A percentile compares a stretch with the other conserved stretches of the same genome.
phyloP scores from a whole-genome alignment of 495 filamentous ascomycete species.

The Penicillium soppii region DNA sequence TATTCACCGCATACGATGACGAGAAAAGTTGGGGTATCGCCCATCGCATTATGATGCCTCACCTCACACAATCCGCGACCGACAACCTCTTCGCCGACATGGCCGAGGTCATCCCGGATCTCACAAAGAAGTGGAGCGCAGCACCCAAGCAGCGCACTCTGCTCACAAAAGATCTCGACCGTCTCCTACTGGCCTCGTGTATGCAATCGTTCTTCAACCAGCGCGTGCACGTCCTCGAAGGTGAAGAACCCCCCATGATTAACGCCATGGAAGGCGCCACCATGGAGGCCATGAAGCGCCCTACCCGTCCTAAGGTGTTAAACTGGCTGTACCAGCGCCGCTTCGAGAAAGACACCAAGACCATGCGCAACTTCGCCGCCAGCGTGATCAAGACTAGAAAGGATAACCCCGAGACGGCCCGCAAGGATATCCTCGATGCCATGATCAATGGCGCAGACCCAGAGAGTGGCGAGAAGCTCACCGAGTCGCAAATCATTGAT shows the following conservation, averaged over 20 bases:
- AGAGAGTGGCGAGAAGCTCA: conserved; percentile 62
- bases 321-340: conserved; percentile 42
- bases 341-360: conserved; percentile 53
- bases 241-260: conserved; percentile 31
- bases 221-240: conserved; percentile 30
- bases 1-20: conserved; percentile 67
- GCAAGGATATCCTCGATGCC: conserved; percentile 65
- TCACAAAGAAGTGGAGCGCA: conserved; percentile 26
- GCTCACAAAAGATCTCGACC: conserved; percentile 61
- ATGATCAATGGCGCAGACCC: conserved; percentile 66
- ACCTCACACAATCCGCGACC: conserved; percentile 17
- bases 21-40: conserved; percentile 69
- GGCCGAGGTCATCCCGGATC: conserved; percentile 24
- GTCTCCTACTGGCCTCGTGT: conserved; percentile 67
- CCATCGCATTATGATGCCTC: conserved; percentile 26
- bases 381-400: conserved; percentile 59
- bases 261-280: conserved; percentile 39
- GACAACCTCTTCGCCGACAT: conserved; percentile 25
- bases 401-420: conserved; percentile 37
- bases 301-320: conserved; percentile 36
- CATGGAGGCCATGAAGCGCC: conserved; percentile 41
- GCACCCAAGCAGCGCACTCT: conserved; percentile 13
- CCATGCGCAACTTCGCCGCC: conserved; percentile 53
- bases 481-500: conserved; percentile 58
- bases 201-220: conserved; percentile 55